A percentile compares a stretch with the other conserved stretches of the same genome.
phyloP scores from a whole-genome alignment of 1,139 yeast species.

The Pichia sp. region DNA sequence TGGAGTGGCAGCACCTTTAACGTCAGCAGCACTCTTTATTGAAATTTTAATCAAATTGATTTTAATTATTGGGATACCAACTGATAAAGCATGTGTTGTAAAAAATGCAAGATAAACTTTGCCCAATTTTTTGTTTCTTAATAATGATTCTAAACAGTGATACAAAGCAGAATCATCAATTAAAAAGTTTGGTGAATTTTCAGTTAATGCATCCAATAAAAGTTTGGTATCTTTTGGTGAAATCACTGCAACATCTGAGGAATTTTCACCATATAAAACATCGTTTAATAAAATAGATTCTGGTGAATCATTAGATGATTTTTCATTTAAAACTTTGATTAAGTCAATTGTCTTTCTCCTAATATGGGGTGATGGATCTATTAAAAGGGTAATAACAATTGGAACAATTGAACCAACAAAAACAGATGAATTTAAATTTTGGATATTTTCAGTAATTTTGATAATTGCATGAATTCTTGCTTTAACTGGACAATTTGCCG shows the following conservation, averaged over 20 bases:
- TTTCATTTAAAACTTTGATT: constrained; percentile 31
- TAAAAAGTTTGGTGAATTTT: constrained; percentile 34
- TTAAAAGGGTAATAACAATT: constrained; percentile 34
- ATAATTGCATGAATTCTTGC: constrained; percentile 46
- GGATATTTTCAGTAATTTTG: constrained; percentile 34
- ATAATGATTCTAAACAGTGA: constrained; percentile 27
- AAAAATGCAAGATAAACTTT: constrained; percentile 41
- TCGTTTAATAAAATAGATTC: constrained; percentile 36
- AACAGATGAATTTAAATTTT: constrained; percentile 22
- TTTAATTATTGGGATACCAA: constrained; percentile 41
- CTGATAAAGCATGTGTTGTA: constrained; percentile 42
- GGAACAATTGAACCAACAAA: constrained; percentile 39
- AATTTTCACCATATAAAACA: constrained; percentile 41
- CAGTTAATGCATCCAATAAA: constrained; percentile 41
- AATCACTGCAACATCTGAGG: constrained; percentile 42
- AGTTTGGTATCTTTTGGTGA: constrained; percentile 57
- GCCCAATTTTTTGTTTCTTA: constrained; percentile 37
- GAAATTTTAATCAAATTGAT: constrained; percentile 35
- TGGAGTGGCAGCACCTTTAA: constrained; percentile 34
- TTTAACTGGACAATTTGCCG: constrained; percentile 50
- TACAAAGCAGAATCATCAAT: constrained; percentile 42
- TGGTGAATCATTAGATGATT: constrained; percentile 24
- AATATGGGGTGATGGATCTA: constrained; percentile 35
- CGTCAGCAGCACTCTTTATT: constrained; percentile 28
- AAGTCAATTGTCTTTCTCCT: constrained; percentile 32